A percentile compares a stretch with the other conserved stretches of the same genome.
phyloP scores from a whole-genome alignment of 2,329 filamentous ascomycete species.

The Aspergillus brasiliensis region DNA sequence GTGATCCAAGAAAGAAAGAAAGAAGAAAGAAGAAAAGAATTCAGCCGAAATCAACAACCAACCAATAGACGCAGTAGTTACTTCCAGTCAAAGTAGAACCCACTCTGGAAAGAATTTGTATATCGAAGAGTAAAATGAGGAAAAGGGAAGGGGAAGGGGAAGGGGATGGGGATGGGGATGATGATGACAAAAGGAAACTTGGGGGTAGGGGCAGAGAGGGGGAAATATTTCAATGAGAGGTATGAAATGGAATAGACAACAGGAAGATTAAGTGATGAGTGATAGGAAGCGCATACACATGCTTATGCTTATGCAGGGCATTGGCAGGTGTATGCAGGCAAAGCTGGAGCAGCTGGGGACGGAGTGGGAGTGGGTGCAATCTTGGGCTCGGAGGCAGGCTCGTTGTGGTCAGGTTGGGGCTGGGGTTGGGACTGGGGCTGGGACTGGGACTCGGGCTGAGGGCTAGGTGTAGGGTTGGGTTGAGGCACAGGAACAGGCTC shows the following conservation, averaged over 20 bases:
- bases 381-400: conserved; percentile 11
- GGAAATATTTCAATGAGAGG: not conserved
- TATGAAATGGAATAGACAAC: not conserved
- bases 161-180: not conserved
- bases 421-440: conserved; percentile 7
- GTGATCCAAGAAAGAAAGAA: not conserved
- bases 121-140: not conserved
- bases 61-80: not conserved
- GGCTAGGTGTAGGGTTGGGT: not conserved
- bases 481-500: not conserved
- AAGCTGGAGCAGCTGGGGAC: not conserved
- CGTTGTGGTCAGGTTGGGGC: conserved; percentile 4
- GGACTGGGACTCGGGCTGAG: conserved; percentile 4
- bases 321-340: conserved; percentile 11
- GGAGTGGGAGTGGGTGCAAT: not conserved
- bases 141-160: not conserved
- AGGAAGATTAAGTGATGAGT: not conserved
- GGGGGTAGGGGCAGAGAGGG: not conserved
- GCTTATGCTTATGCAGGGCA: not conserved
- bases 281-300: not conserved
- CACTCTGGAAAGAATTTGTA: not conserved
- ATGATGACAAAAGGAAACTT: not conserved
- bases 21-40: not conserved
- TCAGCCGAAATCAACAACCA: not conserved
- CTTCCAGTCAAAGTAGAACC: not conserved